Base-by-base conservation (phyloP, 805 yeast species). In the Cyberlindnera sargentensis region DNA sequence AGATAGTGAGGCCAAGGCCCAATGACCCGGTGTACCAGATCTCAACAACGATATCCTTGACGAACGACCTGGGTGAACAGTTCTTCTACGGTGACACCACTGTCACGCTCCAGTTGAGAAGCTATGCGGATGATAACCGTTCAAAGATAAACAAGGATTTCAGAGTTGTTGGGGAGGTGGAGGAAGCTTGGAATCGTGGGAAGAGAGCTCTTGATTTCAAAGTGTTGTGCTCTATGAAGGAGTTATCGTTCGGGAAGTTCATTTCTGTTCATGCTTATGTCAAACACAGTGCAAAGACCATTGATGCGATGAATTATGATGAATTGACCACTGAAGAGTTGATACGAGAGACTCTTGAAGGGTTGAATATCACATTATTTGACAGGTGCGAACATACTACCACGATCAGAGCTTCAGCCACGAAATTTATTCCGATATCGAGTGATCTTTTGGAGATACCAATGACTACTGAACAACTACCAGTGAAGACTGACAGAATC, bases 21-120 rank as follows among this genome's bases (percentile, higher is more conserved):
- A 20, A 28, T 10, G 48, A 50, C 29, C 47, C 47, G 6, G 43
- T 33, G 2, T 51, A 49, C 34, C 52, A 46, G 30, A 37, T 56
- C 8, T 42, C 52, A 8, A 43, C 57, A 1, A 55, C 61, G 1
- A 24, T 58, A 9, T 49, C 63, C 1, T 44, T 69, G 11, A 54
- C 67, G 3, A 69, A 68, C 37, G 73, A 69, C 45, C 58, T 69
- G 2, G 73, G 73, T 4, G 73, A 69, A 25, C 53, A 52, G 36
- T 62, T 59, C 44, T 68, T 65, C 51, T 58, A 57, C 40, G 73
- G 71, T 6, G 49, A 55, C 26, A 51, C 56, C 2, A 27, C 42
- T 0, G 26, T 56, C 6, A 37, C 49, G 0, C 25, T 50, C 6
- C 45, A 48, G 11, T 39, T 44, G 2, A 44, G 51, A 25, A 29